These are phyloP conservation scores for Pneumocystis canis DNA, from an alignment of 1,139 yeast species.

Conservation along the genomic window DNA sequence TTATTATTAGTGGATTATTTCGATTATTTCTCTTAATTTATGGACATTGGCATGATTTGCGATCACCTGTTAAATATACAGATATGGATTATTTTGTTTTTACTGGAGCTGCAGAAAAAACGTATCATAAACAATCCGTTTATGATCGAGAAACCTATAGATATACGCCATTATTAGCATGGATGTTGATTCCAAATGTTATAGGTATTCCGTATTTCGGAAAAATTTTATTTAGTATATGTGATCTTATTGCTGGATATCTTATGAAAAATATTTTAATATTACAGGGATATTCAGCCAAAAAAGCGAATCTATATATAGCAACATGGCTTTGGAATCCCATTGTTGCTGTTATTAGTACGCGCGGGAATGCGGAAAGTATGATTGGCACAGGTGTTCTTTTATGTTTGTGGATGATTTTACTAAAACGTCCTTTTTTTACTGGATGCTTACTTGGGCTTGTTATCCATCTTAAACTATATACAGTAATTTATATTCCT, in stretches of 20 bases:
- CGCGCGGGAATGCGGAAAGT: constrained; percentile 90
- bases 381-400: constrained; percentile 65
- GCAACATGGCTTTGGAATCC: constrained; percentile 84
- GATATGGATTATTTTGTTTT: constrained; percentile 90
- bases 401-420: constrained; percentile 37
- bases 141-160: constrained; percentile 76
- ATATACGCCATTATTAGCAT: constrained; percentile 79
- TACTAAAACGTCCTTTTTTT: constrained; percentile 27
- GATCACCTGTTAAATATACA: constrained; percentile 70
- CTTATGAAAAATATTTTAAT: constrained; percentile 39
- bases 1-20: constrained; percentile 27
- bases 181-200: constrained; percentile 60
- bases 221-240: constrained; percentile 54
- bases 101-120: constrained; percentile 74
- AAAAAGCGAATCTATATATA: constrained; percentile 31
- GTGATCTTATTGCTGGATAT: constrained; percentile 71
- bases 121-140: constrained; percentile 54
- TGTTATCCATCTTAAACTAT: constrained; percentile 77
- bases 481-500: constrained; percentile 73
- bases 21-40: constrained; percentile 58
- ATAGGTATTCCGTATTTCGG: constrained; percentile 48
- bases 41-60: constrained; percentile 76
- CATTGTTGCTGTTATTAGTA: constrained; percentile 84
- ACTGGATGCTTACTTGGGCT: constrained; percentile 59
- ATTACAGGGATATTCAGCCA: constrained; percentile 21